Evolutionary conservation across 2,329 filamentous ascomycete genomes (phyloP), one percentile per base, ranked within the genome.

Genomic region (Botrytis deweyae): DNA sequence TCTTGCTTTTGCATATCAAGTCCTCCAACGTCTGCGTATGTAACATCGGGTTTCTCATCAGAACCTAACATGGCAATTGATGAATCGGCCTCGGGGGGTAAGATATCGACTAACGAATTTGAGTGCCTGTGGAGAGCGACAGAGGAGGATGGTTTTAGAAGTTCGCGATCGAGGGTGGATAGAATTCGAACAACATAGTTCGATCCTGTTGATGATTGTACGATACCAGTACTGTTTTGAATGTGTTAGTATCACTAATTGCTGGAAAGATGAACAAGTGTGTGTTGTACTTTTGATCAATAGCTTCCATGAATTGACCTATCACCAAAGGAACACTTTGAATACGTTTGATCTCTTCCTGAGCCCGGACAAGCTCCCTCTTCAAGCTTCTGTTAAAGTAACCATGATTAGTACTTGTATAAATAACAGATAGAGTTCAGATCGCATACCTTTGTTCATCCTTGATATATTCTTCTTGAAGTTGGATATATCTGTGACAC

Each of bases 1-100:
- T 99, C 96, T 85, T 99, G 96, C 87, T 99, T 99, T 86, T 99
- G 96, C 96, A 99, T 99, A 81, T 99, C 96, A 78, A 98, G 85
- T 67, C 96, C 96, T 86, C 96, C 96, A 76, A 99, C 96, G 83
- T 99, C 96, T 76, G 95, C 95, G 81, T 99, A 99, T 62, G 95
- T 97, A 75, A 99, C 93, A 83, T 99, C 96, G 49, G 96, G 96
- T 88, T 98, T 99, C 88, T 99, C 96, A 81, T 97, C 93, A 73
- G 92, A 89, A 75, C 95, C 95, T 72, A 99, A 89, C 96, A 99
- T 99, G 77, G 96, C 96, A 82, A 99, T 99, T 58, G 95, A 98
- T 55, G 95, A 98, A 85, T 99, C 96, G 75, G 96, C 96, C 87
- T 99, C 96, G 6, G 96, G 96, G n/a, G 96, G 96, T 18, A 99